phyloP scores from a whole-genome alignment of 2,329 filamentous ascomycete genomes.

The Colletotrichum sp. region DNA sequence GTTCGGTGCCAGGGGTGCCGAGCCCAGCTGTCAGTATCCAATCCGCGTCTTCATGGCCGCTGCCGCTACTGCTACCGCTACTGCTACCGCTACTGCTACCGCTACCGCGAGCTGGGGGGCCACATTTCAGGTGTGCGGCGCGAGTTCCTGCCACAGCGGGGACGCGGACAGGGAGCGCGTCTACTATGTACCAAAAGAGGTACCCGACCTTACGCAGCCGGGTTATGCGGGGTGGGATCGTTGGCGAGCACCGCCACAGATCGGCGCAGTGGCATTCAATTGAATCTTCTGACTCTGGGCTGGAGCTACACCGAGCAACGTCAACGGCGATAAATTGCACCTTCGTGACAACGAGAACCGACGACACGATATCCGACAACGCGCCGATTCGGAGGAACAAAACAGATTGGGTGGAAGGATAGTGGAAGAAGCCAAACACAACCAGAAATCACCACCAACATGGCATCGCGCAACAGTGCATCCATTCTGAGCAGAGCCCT shows the following conservation, averaged over 20 bases:
- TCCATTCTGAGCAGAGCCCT: slow-evolving; percentile 2
- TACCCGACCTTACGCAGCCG: background rate
- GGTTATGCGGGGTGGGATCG: slow-evolving; percentile 3
- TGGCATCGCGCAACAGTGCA: slow-evolving; percentile 4
- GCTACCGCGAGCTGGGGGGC: background rate
- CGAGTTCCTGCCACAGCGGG: slow-evolving; percentile 7
- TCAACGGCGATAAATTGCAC: background rate
- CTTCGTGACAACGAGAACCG: background rate
- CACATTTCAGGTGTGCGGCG: background rate
- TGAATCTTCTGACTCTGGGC: background rate
- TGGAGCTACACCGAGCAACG: background rate
- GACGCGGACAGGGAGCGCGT: background rate
- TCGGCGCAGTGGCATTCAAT: slow-evolving; percentile 1
- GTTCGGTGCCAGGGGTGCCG: slow-evolving; percentile 4
- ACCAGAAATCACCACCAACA: background rate
- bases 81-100: background rate
- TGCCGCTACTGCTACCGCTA: background rate
- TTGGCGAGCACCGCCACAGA: slow-evolving; percentile 16
- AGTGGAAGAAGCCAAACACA: background rate
- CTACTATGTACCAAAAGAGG: background rate
- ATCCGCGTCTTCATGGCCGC: background rate
- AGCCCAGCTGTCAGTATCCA: background rate
- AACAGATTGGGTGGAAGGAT: background rate
- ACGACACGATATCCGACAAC: background rate
- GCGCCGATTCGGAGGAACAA: background rate